Evolutionary conservation across 805 yeast species (phyloP).

Genomic region (Peterozyma toletana): DNA sequence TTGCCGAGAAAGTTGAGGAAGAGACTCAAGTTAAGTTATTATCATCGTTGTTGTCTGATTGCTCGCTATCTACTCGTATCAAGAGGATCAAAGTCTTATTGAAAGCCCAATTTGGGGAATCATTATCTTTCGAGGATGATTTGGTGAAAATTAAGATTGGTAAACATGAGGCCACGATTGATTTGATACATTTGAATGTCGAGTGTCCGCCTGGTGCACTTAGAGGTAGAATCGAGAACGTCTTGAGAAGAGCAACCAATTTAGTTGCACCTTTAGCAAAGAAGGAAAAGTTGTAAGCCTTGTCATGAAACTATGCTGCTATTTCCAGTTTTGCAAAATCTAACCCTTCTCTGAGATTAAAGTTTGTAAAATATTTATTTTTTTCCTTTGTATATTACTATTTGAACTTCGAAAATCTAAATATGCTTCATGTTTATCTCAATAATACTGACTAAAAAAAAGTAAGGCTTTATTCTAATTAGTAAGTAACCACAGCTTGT

Average conservation of each 20-base stretch:
- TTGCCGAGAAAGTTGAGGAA: neutral
- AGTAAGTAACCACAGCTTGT: no score
- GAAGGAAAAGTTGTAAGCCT: slow-evolving; percentile 4
- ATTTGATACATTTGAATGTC: slow-evolving; percentile 59
- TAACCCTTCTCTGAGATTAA: no score
- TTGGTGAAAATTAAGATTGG: slow-evolving; percentile 70
- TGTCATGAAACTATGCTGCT: no score
- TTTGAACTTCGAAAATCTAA: no score
- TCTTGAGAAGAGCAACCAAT: slow-evolving; percentile 68
- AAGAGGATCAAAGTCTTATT: slow-evolving; percentile 56
- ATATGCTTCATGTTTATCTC: no score
- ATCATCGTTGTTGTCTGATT: slow-evolving; percentile 20
- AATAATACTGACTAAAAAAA: no score
- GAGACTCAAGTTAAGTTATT: neutral
- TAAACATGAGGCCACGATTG: slow-evolving; percentile 61
- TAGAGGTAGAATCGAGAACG: slow-evolving; percentile 75
- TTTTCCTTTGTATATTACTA: no score
- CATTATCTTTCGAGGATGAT: slow-evolving; percentile 33
- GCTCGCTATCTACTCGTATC: slow-evolving; percentile 30
- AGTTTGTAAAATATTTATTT: no score
- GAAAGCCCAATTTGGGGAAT: slow-evolving; percentile 82
- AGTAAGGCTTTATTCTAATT: no score
- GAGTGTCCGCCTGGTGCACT: slow-evolving; percentile 67
- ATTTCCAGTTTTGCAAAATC: no score
- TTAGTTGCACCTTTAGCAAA: slow-evolving; percentile 79